Base-by-base conservation (phyloP, 805 yeast species). In the Candida orba region DNA sequence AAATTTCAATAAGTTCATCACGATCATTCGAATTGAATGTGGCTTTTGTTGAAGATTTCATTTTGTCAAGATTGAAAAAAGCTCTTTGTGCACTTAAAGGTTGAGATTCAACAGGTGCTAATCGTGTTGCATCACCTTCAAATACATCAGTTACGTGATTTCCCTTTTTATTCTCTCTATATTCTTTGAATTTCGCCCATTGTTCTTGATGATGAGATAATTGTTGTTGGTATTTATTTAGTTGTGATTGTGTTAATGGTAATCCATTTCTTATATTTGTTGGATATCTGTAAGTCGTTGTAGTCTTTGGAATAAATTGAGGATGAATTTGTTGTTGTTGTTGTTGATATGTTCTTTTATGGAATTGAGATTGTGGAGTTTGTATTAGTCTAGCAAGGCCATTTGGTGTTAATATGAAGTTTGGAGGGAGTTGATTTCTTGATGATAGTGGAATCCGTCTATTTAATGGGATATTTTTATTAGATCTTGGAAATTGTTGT, bases 71-170 rank as follows among this genome's bases (percentile, higher is more conserved):
- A 32, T 57, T 58, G 46, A 72, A 72, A 41, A 57, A 63, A 40
- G 65, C 71, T 20, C 65, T 56, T 52, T 74, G 77, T 0, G 79
- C 72, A 34, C 73, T 67, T 9, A 74, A 58, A 5, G 80, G 79
- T 52, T 75, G 80, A 14, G 78, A 71, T 23, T 61, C 60, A 34
- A 72, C 52, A 10, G 79, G 80, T 0, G 79, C 79, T 18, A 62
- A 66, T 45, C 68, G 65, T 15, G 70, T 59, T 35, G 63, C 62
- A 46, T 72, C 75, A 3, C 72, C 73, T 42, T 65, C 66, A 50
- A 71, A 75, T 3, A 75, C 76, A 52, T 75, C 80, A 5, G 75
- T 67, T 2, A 73, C 77, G 37, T 67, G 63, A 34, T 42, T 51
- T 9, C 44, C 52, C 27, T 47, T 49, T 39, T 45, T 48, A 3